Conservation (phyloP, 208 protist genomes). For the Leishmania tropica region DNA sequence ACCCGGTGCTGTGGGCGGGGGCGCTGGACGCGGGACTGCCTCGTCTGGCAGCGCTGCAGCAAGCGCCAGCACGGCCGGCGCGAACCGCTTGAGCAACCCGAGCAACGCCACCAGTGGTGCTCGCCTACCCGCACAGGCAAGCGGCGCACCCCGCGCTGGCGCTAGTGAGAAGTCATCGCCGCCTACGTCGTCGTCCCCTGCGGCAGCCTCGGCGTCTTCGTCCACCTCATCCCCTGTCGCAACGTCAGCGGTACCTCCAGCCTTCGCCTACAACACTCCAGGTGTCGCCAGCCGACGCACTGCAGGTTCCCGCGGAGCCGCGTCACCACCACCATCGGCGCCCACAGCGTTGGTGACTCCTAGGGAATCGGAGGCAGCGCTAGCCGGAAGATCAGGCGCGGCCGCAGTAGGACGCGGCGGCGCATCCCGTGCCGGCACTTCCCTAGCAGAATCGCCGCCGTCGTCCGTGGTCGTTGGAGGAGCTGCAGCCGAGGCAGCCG, state of each 20-base stretch:
- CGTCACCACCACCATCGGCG: neutral
- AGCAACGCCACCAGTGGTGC: neutral
- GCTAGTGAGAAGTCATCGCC: constrained; percentile 2
- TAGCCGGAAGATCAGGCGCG: neutral
- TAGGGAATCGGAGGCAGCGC: neutral
- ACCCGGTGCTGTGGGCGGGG: neutral
- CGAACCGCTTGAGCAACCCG: neutral
- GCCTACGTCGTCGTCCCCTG: neutral
- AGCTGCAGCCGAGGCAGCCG: neutral
- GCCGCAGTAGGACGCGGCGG: neutral
- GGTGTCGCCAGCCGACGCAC: neutral
- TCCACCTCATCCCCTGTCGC: neutral
- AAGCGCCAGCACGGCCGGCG: neutral
- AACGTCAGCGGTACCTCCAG: neutral
- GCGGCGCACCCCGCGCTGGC: neutral
- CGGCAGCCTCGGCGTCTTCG: neutral
- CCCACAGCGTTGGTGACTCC: neutral
- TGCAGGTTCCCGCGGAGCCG: neutral
- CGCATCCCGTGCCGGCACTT: neutral
- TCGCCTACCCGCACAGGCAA: neutral
- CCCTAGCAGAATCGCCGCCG: neutral
- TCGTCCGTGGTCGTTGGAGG: neutral
- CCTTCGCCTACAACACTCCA: constrained; percentile 4
- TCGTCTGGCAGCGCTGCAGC: neutral
- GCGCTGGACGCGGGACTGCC: neutral